Percentiles rank a stretch among this genome's conserved stretches.
Conservation (phyloP, 768 basidiomycete species). For the Lyophyllum atratum region DNA sequence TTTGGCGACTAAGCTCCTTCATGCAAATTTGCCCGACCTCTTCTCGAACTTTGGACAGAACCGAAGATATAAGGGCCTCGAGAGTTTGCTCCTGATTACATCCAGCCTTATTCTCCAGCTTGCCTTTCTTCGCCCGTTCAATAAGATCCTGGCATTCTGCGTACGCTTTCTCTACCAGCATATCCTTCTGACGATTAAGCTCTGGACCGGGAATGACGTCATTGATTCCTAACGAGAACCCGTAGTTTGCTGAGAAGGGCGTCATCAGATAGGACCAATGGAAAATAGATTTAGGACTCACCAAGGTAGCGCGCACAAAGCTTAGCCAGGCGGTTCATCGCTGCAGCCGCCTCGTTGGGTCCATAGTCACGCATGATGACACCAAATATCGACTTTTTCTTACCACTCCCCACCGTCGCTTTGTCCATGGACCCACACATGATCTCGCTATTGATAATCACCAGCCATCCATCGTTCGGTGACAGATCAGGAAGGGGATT, state of each 20-base stretch:
- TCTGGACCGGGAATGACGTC: constrained; percentile 95
- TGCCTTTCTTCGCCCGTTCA: constrained; percentile 84
- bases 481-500: constrained; percentile 80
- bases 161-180: constrained; percentile 86
- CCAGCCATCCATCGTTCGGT: constrained; percentile 97
- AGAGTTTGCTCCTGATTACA: constrained; percentile 96
- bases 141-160: constrained; percentile 86
- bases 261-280: constrained; percentile 10
- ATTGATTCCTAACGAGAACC: constrained; percentile 97
- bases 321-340: constrained; percentile 96
- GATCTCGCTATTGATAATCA: constrained; percentile 95
- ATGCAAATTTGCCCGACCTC: constrained; percentile 97
- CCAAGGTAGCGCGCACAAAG: constrained; percentile 93
- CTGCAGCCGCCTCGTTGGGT: constrained; percentile 87
- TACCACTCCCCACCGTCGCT: constrained; percentile 94
- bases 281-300: constrained; percentile 31
- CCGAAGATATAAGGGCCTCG: constrained; percentile 93
- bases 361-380: constrained; percentile 98
- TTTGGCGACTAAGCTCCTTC: constrained; percentile 96
- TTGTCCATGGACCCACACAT: constrained; percentile 99
- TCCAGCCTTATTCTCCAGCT: constrained; percentile 95
- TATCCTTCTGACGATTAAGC: constrained; percentile 80
- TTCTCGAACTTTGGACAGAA: constrained; percentile 93
- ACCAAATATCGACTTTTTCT: constrained; percentile 99
- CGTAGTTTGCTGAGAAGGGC: constrained; percentile 81